Conservation (phyloP, 352 stramenopile genomes). For the Lagenidium sp. region DNA sequence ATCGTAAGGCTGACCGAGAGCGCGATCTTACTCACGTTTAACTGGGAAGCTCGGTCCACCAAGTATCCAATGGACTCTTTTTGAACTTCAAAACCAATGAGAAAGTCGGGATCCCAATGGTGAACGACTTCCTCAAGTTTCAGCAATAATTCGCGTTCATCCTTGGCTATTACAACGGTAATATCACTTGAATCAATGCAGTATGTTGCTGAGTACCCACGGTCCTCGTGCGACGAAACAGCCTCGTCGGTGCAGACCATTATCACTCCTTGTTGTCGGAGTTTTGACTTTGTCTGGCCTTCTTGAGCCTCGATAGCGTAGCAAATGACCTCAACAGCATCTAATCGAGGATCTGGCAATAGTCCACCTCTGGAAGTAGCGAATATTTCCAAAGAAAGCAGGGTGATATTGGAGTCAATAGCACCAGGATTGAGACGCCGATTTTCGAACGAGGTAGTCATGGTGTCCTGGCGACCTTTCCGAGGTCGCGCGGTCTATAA, state of each 20-base stretch:
- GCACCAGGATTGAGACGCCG: constrained; percentile 11
- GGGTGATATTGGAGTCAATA: constrained; percentile 59
- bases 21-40: constrained; percentile 15
- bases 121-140: constrained; percentile 10
- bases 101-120: constrained; percentile 16
- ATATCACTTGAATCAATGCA: constrained; percentile 7
- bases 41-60: constrained; percentile 12
- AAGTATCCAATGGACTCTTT: constrained; percentile 11
- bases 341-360: constrained; percentile 57
- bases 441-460: constrained; percentile 12
- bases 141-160: constrained; percentile 13
- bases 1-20: no score
- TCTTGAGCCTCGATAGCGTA: constrained; percentile 72
- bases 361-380: constrained; percentile 40
- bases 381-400: constrained; percentile 75
- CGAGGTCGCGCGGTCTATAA: no score
- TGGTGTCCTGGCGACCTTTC: no score
- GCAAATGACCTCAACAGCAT: constrained; percentile 53
- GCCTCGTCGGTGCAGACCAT: constrained; percentile 21
- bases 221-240: neutral
- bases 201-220: no score
- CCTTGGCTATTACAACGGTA: constrained; percentile 15
- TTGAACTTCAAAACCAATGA: constrained; percentile 14
- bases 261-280: constrained; percentile 41
- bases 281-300: constrained; percentile 35